Evolutionary conservation across 352 stramenopile genomes (phyloP), one percentile per base, ranked within the genome.

Genomic region (Phytophthora tentaculata): DNA sequence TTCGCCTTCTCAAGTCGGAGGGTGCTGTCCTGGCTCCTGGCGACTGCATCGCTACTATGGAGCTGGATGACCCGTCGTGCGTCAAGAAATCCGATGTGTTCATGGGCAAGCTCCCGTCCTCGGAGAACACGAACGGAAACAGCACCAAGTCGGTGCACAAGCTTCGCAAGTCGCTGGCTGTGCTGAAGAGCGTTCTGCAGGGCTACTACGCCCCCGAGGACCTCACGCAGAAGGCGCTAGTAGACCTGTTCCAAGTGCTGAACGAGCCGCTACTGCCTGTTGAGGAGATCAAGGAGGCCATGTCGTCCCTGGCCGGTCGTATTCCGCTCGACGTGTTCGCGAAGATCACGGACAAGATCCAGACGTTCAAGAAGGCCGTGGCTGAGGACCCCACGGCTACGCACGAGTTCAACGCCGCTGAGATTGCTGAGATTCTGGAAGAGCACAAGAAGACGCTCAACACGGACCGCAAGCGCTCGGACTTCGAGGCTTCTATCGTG

Each of bases 1-100:
- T 99, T 55, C 90, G 89, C 12, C 96, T 99, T 76, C 83, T 96
- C 35, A 96, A 97, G 76, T 98, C 98, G 2, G 97, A 99, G 77
- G 98, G 98, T 32, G 95, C 96, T 6, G 88, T 98, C 54, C 69
- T 99, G 1, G 86, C 95, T 9, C 86, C 97, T 24, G 98, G 98
- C 55, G 97, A 99, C 80, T 89, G 98, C 59, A 92, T 99, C 56
- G 97, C 96, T 28, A 99, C 89, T 22, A 93, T 99, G 66, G 91
- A 99, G 70, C 84, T 99, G 4, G 97, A 99, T 63, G 98, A 99
- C 78, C 97, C 98, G 19, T 97, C 97, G 43, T 98, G 96, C 61
- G 98, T 99, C 5, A 92, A 96, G 50, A 95, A 91, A 62, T 97
- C 94, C 0, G 90, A 96, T 52, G 76, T 98, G 5, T 99, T 97